A percentile compares a stretch with the other conserved stretches of the same genome.
Evolutionary conservation across 2,329 filamentous ascomycete species (phyloP).

Genomic region (Fusarium sp.): DNA sequence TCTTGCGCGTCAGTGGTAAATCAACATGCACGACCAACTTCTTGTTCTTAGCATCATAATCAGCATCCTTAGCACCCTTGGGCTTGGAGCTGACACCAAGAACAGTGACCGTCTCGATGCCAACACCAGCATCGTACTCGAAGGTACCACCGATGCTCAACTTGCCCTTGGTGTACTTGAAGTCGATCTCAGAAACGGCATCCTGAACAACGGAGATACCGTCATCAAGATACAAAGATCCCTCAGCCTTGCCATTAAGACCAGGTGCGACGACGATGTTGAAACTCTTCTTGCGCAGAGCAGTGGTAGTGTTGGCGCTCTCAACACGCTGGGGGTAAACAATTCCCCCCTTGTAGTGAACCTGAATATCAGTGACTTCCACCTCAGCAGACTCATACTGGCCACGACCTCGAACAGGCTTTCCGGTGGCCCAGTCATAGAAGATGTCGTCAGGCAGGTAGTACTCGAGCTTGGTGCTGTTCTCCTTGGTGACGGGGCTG

Average conservation of each 20-base stretch:
- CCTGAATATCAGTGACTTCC: slow-evolving; percentile 68
- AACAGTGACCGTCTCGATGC: slow-evolving; percentile 64
- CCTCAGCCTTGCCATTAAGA: slow-evolving; percentile 72
- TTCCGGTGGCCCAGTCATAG: slow-evolving; percentile 66
- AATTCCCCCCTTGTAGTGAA: slow-evolving; percentile 75
- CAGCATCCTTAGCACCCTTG: slow-evolving; percentile 23
- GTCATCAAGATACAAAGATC: slow-evolving; percentile 82
- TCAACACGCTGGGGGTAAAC: slow-evolving; percentile 72
- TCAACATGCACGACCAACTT: slow-evolving; percentile 43
- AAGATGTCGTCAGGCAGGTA: slow-evolving; percentile 66
- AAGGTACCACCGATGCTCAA: slow-evolving; percentile 69
- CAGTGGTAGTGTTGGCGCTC: slow-evolving; percentile 73
- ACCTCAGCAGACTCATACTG: slow-evolving; percentile 53
- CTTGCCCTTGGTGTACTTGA: slow-evolving; percentile 69
- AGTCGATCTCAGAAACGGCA: slow-evolving; percentile 70
- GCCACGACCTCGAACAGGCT: slow-evolving; percentile 57
- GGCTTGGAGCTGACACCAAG: slow-evolving; percentile 56
- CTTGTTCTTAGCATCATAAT: slow-evolving; percentile 45
- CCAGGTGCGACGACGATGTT: slow-evolving; percentile 77
- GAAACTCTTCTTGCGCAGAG: slow-evolving; percentile 75
- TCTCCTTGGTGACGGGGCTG: slow-evolving; percentile 63
- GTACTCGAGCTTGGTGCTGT: slow-evolving; percentile 57
- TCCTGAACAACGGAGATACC: slow-evolving; percentile 75
- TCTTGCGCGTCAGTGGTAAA: slow-evolving; percentile 41
- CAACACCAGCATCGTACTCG: slow-evolving; percentile 63